Evolutionary conservation across 1,284 basidiomycete genomes (phyloP), one percentile per base, ranked within the genome.

Genomic region (Rhodotorula sp.): DNA sequence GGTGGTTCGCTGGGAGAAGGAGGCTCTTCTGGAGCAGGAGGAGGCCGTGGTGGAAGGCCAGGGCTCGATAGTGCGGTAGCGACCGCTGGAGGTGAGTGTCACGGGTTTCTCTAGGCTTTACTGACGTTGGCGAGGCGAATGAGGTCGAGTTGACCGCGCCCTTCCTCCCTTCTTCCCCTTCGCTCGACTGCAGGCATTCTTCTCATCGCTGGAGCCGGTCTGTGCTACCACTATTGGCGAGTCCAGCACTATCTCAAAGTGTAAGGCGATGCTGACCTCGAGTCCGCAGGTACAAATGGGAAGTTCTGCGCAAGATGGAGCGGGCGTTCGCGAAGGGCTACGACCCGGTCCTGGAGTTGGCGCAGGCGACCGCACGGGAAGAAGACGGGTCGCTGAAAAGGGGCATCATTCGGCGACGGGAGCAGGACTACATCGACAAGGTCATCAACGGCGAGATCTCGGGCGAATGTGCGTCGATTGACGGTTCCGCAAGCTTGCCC

Each of bases 331-430:
- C 58, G 13, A 57, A 60, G 30, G 77, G 77, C 1, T 77, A 72
- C 64, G 77, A 78, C 59, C 76, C 76, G 17, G 74, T 75, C 44
- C 67, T 77, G 32, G 76, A 74, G n/a, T 66, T 78, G 24, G 76
- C 75, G 9, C 64, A 64, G 24, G 75, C 76, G 7, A 29, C 55
- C 20, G 29, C 61, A 15, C 54, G 58, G 27, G 58, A 71, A 24
- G 10, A 49, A 24, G 67, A 72, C 64, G 65, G 64, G 1, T 58
- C 59, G 17, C 30, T 49, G n/a, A 62, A 61, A 44, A 58, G 59
- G 56, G 71, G 71, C 2, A 64, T 68, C 24, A 63, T 78, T 27
- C 30, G 70, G 19, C 66, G 77, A 17, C 64, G 66, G 64, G 77
- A 78, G 65, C 76, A 78, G 53, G 67, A 67, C 32, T 72, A 74